Conservation (phyloP, 371 early-diverging fungal species). For the Funneliformis caledonium region DNA sequence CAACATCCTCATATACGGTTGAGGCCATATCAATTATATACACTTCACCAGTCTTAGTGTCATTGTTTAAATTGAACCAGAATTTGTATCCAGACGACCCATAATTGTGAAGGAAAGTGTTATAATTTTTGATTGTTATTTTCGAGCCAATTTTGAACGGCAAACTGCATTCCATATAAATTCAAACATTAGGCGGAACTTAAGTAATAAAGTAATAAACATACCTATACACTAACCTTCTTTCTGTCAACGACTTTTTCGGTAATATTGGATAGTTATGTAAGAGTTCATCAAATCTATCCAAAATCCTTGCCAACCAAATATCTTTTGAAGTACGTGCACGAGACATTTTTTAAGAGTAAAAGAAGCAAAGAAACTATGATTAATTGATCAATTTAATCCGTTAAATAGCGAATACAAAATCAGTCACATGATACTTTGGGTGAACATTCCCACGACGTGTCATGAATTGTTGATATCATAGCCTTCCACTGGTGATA, state of each 20-base stretch:
- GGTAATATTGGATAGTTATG: constrained; percentile 27
- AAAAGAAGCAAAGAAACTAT: background rate
- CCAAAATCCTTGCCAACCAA: constrained; percentile 26
- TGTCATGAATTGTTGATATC: no score
- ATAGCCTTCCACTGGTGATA: no score
- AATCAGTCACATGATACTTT: no score
- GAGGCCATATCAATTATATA: constrained; percentile 29
- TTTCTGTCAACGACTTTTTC: constrained; percentile 14
- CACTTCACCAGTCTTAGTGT: constrained; percentile 18
- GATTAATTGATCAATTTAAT: no score
- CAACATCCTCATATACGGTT: background rate
- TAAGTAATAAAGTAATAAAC: constrained; percentile 19
- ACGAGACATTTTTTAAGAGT: constrained; percentile 18
- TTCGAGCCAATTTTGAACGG: constrained; percentile 25
- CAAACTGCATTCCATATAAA: constrained; percentile 34
- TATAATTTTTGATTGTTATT: constrained; percentile 29
- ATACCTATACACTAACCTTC: background rate
- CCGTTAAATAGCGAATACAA: no score
- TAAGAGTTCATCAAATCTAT: constrained; percentile 21
- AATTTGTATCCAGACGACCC: constrained; percentile 27
- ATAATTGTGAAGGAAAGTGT: constrained; percentile 20
- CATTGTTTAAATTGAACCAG: background rate
- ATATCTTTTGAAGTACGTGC: constrained; percentile 28
- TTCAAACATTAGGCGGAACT: constrained; percentile 9
- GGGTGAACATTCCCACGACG: no score